phyloP scores from a whole-genome alignment of 352 stramenopile species.

The Globisporangium takayamanum region DNA sequence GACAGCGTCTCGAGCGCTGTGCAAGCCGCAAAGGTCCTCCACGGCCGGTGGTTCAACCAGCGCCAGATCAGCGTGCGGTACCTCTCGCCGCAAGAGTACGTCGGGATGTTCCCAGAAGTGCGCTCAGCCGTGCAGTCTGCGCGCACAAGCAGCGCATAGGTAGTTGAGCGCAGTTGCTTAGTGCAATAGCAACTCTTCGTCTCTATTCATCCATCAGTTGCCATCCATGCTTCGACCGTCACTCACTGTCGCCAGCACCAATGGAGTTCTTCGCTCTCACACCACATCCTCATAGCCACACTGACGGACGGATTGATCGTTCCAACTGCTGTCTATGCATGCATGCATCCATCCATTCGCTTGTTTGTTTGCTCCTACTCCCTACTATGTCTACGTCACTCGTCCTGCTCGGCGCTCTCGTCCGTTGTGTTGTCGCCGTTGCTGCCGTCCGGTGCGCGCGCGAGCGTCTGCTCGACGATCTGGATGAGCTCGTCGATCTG shows the following conservation, averaged over 20 bases:
- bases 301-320: no score
- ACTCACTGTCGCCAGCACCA: no score
- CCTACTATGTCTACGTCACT: background rate
- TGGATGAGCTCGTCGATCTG: constrained; percentile 72
- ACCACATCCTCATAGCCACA: no score
- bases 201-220: background rate
- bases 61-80: constrained; percentile 87
- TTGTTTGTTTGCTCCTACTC: background rate
- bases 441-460: constrained; percentile 15
- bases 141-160: constrained; percentile 25
- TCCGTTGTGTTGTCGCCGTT: constrained; percentile 15
- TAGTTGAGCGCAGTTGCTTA: background rate
- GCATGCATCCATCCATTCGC: no score
- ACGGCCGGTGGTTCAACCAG: constrained; percentile 89
- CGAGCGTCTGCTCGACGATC: constrained; percentile 65
- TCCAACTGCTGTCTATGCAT: no score
- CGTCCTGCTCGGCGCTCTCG: constrained; percentile 21
- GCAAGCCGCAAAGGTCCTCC: constrained; percentile 63
- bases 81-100: constrained; percentile 81
- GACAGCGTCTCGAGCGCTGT: constrained; percentile 41
- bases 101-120: constrained; percentile 83
- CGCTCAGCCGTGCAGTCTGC: constrained; percentile 63
- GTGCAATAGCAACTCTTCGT: background rate
- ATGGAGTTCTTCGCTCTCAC: no score
- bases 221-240: no score